A percentile compares a stretch with the other conserved stretches of the same genome.
Conservation (phyloP, 768 basidiomycete genomes). For the Leccinum uliginosum region DNA sequence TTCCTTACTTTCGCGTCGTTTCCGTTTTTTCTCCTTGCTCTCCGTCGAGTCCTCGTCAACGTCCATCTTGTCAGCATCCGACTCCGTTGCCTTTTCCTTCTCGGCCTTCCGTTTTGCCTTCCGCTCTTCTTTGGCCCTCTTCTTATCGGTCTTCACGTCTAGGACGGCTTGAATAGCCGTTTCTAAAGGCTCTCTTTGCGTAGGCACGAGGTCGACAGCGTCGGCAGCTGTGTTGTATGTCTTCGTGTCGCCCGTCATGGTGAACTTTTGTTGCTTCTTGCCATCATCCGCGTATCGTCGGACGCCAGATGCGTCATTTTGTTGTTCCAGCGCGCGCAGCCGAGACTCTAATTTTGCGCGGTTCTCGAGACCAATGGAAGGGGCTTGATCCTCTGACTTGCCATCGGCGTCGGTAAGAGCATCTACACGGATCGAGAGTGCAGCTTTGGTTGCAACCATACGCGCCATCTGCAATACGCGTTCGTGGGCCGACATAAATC, state of each 20-base stretch:
- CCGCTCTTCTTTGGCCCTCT: slow-evolving; percentile 72
- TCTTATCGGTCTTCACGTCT: slow-evolving; percentile 88
- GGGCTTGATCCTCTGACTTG: slow-evolving; percentile 77
- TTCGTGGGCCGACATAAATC: slow-evolving; percentile 1
- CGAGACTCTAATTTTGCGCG: slow-evolving; percentile 95
- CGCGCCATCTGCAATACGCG: slow-evolving; percentile 76
- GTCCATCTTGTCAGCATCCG: slow-evolving; percentile 40
- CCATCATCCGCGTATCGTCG: slow-evolving; percentile 59
- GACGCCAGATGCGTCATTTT: slow-evolving; percentile 67
- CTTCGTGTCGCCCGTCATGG: slow-evolving; percentile 72
- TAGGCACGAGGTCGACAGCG: slow-evolving; percentile 75
- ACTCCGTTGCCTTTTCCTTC: slow-evolving; percentile 45
- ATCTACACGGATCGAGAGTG: slow-evolving; percentile 95
- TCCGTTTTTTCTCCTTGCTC: slow-evolving; percentile 42
- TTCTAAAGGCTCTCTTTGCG: slow-evolving; percentile 80
- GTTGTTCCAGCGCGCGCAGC: slow-evolving; percentile 81
- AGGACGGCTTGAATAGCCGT: slow-evolving; percentile 67
- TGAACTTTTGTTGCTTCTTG: slow-evolving; percentile 75
- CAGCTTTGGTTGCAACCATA: slow-evolving; percentile 99
- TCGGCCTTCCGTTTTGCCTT: slow-evolving; percentile 59
- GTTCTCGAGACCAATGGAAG: slow-evolving; percentile 88
- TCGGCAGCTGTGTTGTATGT: slow-evolving; percentile 88
- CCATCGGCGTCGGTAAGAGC: slow-evolving; percentile 90
- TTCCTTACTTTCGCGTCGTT: slow-evolving; percentile 54
- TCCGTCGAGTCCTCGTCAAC: slow-evolving; percentile 36